Evolutionary conservation across 257 asterid species (phyloP).

Genomic region (Jasminum sambac): DNA sequence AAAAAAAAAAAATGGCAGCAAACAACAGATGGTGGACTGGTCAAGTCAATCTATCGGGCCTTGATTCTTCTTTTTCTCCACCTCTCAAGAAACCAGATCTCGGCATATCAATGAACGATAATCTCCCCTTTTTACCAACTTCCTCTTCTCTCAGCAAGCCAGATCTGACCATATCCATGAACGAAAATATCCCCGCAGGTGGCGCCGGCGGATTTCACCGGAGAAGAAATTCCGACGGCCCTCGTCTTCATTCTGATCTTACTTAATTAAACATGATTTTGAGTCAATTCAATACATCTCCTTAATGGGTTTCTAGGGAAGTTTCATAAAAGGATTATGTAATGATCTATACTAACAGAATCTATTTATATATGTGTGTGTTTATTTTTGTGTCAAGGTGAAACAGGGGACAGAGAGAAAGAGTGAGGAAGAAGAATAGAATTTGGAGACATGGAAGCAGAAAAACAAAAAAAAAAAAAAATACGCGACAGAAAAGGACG

Average conservation of each 20-base stretch:
- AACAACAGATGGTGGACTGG: slow-evolving; percentile 65
- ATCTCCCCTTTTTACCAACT: slow-evolving; percentile 15
- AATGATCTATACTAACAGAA: slow-evolving; percentile 31
- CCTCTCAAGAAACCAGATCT: slow-evolving; percentile 47
- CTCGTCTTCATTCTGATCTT: slow-evolving; percentile 59
- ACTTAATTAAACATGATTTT: slow-evolving; percentile 24
- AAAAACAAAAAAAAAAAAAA: too few relatives aligned
- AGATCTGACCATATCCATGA: slow-evolving; percentile 55
- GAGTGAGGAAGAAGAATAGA: slow-evolving; percentile 28
- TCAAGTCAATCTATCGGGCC: slow-evolving; percentile 47
- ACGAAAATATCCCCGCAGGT: slow-evolving; percentile 27
- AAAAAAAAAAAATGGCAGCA: slow-evolving; percentile 44
- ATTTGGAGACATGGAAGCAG: too few relatives aligned
- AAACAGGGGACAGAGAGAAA: slow-evolving; percentile 9
- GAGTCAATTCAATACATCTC: slow-evolving; percentile 6
- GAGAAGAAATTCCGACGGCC: slow-evolving; percentile 42
- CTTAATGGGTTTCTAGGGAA: slow-evolving; percentile 40
- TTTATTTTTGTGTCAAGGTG: too few relatives aligned
- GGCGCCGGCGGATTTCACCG: slow-evolving; percentile 36
- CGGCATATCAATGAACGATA: slow-evolving; percentile 48
- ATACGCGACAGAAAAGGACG: too few relatives aligned
- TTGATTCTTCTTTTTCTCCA: slow-evolving; percentile 41
- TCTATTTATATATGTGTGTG: slow-evolving; percentile 13
- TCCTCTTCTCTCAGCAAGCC: slow-evolving; percentile 42
- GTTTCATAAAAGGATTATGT: slow-evolving; percentile 35